phyloP scores from a whole-genome alignment of 164 flowering plant genomes.

The Liriodendron chinense region DNA sequence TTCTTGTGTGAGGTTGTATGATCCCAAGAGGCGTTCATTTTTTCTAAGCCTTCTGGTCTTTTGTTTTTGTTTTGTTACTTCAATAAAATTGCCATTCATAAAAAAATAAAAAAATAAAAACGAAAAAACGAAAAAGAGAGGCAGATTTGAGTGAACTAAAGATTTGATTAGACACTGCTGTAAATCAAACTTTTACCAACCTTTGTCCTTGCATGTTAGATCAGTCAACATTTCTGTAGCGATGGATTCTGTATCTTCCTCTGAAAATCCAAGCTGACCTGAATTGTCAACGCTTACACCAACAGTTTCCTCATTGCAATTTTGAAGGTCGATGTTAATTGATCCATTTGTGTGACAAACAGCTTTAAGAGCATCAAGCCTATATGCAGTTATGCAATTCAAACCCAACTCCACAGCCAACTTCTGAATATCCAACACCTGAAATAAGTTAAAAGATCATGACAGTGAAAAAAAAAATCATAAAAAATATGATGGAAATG shows the following conservation, averaged over 20 bases:
- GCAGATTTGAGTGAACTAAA: not conserved
- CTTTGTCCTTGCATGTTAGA: slow-evolving; percentile 11
- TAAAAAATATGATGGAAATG: not conserved
- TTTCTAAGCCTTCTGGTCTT: too few relatives aligned
- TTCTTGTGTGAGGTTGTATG: too few relatives aligned
- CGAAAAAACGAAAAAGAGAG: not conserved
- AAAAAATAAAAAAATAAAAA: not conserved
- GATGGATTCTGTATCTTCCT: slow-evolving; percentile 7
- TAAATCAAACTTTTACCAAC: not conserved
- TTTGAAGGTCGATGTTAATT: slow-evolving; percentile 15
- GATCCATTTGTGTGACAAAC: slow-evolving; percentile 38
- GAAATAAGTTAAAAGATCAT: slow-evolving; percentile 6
- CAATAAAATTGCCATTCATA: not conserved
- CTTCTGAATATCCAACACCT: slow-evolving; percentile 84
- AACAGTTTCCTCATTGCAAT: slow-evolving; percentile 13
- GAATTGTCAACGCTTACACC: slow-evolving; percentile 14
- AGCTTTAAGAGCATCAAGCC: slow-evolving; percentile 90
- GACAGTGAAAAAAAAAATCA: not conserved
- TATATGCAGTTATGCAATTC: slow-evolving; percentile 68
- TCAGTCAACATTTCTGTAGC: slow-evolving; percentile 15
- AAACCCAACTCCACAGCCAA: slow-evolving; percentile 87
- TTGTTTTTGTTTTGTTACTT: too few relatives aligned
- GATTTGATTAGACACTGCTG: not conserved
- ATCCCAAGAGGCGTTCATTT: too few relatives aligned
- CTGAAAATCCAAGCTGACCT: not conserved